Conservation (phyloP, 306 rosid genomes). For the Erythrophleum fordii region DNA sequence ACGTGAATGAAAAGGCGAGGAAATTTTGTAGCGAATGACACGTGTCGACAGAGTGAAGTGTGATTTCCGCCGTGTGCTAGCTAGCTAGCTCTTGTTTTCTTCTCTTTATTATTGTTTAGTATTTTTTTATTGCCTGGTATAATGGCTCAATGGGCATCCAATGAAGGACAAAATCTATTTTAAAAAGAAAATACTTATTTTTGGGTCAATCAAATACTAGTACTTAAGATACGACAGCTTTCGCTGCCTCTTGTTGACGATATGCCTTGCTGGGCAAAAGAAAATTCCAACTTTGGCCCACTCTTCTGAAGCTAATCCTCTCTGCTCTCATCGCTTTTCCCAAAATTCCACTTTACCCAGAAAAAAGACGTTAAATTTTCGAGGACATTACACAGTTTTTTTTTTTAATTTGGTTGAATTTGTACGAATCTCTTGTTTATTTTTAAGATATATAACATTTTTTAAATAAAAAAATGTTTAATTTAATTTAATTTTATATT, state of each 20-base stretch:
- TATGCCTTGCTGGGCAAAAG: conserved; percentile 43
- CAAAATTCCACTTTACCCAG: not conserved
- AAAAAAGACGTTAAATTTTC: too few relatives aligned
- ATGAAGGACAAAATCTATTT: not conserved
- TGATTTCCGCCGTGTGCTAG: not conserved
- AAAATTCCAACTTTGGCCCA: conserved; percentile 29
- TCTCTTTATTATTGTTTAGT: not conserved
- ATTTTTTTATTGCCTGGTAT: not conserved
- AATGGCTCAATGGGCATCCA: not conserved
- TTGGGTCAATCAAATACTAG: conserved; percentile 13
- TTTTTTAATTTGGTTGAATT: too few relatives aligned
- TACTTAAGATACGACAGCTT: conserved; percentile 23
- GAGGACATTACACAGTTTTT: too few relatives aligned
- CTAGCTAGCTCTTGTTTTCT: not conserved
- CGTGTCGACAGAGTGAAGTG: not conserved
- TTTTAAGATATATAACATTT: too few relatives aligned
- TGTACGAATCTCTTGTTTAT: too few relatives aligned
- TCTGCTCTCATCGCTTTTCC: not conserved
- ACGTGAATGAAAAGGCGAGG: not conserved
- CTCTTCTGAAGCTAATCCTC: not conserved
- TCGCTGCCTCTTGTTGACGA: conserved; percentile 49
- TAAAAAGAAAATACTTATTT: too few relatives aligned
- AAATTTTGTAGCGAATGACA: not conserved
- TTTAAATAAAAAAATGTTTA: too few relatives aligned
- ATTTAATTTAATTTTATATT: too few relatives aligned